These are phyloP conservation scores for Lindgomyces ingoldianus DNA, from an alignment of 495 filamentous ascomycete species.

Conservation along the genomic window DNA sequence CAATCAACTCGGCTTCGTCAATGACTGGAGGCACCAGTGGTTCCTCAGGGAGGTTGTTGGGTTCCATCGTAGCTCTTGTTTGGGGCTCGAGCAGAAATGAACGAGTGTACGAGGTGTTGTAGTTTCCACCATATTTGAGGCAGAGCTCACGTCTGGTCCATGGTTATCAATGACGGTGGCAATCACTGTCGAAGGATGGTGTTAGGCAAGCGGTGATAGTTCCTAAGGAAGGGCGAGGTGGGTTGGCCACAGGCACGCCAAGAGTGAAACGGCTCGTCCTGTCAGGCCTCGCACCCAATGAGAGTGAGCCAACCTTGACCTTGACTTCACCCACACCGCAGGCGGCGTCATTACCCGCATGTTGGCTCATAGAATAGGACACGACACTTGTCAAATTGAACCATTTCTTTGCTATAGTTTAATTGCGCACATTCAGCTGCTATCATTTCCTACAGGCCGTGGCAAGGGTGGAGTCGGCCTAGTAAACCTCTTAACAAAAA, in stretches of 20 bases:
- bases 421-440: too few relatives aligned
- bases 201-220: neutral
- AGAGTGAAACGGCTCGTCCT: too few relatives aligned
- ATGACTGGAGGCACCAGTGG: conserved; percentile 29
- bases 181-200: neutral
- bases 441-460: too few relatives aligned
- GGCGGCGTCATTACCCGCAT: too few relatives aligned
- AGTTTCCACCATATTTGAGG: conserved; percentile 20
- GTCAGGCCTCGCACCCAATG: neutral
- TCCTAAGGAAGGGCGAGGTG: neutral
- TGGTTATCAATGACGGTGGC: neutral
- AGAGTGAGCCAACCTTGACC: neutral
- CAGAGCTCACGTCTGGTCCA: conserved; percentile 13
- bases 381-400: too few relatives aligned
- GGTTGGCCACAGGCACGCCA: neutral
- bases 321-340: too few relatives aligned
- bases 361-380: too few relatives aligned
- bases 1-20: conserved; percentile 36
- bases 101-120: neutral
- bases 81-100: neutral
- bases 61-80: conserved; percentile 19
- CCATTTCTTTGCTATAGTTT: too few relatives aligned
- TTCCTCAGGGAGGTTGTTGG: conserved; percentile 13
- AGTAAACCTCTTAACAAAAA: too few relatives aligned
- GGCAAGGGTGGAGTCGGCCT: too few relatives aligned